Evolutionary conservation across 805 yeast species (phyloP).

Genomic region (Candida glaebosa): DNA sequence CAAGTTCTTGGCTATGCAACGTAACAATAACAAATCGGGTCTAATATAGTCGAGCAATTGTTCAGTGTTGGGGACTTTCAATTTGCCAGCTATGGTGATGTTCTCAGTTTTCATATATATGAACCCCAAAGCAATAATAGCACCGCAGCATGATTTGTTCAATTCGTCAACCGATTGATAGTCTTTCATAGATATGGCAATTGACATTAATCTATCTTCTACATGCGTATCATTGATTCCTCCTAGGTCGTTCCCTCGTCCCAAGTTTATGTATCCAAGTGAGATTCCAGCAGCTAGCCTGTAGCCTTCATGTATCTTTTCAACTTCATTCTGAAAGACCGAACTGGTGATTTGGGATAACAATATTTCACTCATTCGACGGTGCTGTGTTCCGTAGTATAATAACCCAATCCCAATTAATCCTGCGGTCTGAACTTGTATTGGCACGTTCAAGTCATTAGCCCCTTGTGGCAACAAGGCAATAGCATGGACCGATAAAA

Average conservation of each 20-base stretch:
- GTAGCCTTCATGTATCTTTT: conserved; percentile 71
- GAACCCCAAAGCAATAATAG: conserved; percentile 70
- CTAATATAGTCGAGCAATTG: conserved; percentile 66
- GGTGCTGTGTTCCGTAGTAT: conserved; percentile 72
- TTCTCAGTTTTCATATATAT: conserved; percentile 70
- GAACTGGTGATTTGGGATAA: conserved; percentile 63
- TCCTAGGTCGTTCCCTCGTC: conserved; percentile 61
- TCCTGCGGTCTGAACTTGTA: conserved; percentile 88
- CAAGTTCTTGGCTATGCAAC: conserved; percentile 61
- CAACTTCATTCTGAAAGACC: conserved; percentile 51
- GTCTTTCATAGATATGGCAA: conserved; percentile 61
- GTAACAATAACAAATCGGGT: conserved; percentile 70
- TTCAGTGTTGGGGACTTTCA: conserved; percentile 57
- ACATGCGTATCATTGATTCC: conserved; percentile 62
- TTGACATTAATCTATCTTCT: conserved; percentile 53
- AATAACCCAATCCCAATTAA: conserved; percentile 84
- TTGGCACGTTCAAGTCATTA: conserved; percentile 78
- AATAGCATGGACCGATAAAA: conserved; percentile 86
- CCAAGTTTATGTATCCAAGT: conserved; percentile 79
- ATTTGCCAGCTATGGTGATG: conserved; percentile 53
- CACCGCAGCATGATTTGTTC: conserved; percentile 70
- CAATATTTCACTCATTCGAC: conserved; percentile 80
- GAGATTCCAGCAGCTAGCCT: conserved; percentile 86
- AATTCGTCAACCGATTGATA: conserved; percentile 54
- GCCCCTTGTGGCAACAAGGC: conserved; percentile 91